Evolutionary conservation across 768 basidiomycete genomes (phyloP).

Genomic region (Boletales sp.): DNA sequence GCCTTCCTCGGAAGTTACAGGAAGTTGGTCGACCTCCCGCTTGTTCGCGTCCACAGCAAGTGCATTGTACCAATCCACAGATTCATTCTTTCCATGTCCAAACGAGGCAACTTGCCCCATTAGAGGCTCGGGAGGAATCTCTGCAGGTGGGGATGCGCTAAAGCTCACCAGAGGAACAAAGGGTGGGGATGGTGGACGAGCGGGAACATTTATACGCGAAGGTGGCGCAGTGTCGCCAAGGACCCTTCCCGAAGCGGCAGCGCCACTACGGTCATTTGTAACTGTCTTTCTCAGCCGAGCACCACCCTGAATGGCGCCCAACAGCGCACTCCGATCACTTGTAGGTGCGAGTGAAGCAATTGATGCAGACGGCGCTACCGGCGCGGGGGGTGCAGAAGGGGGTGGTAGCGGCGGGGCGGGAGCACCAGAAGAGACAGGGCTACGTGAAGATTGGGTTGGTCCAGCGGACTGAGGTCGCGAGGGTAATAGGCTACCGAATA

Average conservation of each 20-base stretch:
- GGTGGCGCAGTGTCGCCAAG: constrained; percentile 73
- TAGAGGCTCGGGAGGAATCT: constrained; percentile 12
- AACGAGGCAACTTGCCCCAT: constrained; percentile 16
- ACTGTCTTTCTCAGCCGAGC: constrained; percentile 65
- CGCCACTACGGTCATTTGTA: constrained; percentile 80
- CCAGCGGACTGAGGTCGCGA: constrained; percentile 57
- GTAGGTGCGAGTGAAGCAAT: constrained; percentile 37
- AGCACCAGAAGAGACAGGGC: constrained; percentile 30
- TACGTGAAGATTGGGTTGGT: constrained; percentile 17
- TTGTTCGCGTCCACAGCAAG: constrained; percentile 66
- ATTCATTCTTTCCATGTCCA: constrained; percentile 57
- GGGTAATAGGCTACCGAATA: constrained; percentile 73
- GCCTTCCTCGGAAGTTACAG: constrained; percentile 57
- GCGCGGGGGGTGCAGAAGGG: constrained; percentile 31
- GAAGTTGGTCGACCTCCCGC: constrained; percentile 40
- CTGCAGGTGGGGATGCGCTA: constrained; percentile 17
- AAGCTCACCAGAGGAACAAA: neutral
- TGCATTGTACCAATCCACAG: constrained; percentile 89
- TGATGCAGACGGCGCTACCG: constrained; percentile 19
- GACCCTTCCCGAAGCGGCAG: constrained; percentile 69
- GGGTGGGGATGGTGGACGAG: constrained; percentile 36
- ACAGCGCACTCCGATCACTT: constrained; percentile 60
- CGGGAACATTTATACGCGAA: constrained; percentile 54
- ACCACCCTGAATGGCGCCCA: constrained; percentile 79
- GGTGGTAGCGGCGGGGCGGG: constrained; percentile 38